Base-by-base conservation (phyloP, 1,284 basidiomycete species). In the Jaminaea rosea region DNA sequence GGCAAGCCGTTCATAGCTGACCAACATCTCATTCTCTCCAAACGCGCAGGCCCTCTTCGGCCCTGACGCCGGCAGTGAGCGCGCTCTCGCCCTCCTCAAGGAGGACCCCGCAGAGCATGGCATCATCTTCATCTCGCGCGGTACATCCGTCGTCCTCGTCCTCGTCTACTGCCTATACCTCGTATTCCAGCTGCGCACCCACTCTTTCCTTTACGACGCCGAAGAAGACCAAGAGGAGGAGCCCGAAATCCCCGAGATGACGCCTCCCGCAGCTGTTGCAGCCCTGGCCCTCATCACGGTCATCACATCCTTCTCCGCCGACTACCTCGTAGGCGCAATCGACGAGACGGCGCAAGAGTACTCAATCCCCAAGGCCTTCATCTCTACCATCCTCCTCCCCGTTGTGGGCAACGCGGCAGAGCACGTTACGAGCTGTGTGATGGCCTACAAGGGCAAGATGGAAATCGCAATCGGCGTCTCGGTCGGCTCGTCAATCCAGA, bases 151-250 rank as follows among this genome's bases (percentile, higher is more conserved):
- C 36, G 73, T 93, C 46, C 78, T 97, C 17, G 79, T 97, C 8
- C 59, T 80, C 24, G 85, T 92, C 49, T 97, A 97, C 75, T 72
- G 85, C 36, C 82, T 82, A 24, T 96, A 89, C 59, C 72, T 75
- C 27, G 64, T 64, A 54, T 73, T 73, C 69, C 71, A 73, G 56
- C 59, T 73, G 45, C 62, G 60, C 45, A 60, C 69, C 27, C 71
- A 73, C 49, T 52, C 68, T 2, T 72, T 63, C 62, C 56, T 73
- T 8, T 73, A 62, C 54, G 69, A 67, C 39, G 64, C 59, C 13
- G 51, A 56, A 4, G 59, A 59, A 42, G 53, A 62, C 9, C 53
- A 50, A 17, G 55, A 49, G 8, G 60, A 63, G 13, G 67, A 70
- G 21, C 59, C 62, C 9, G 71, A 73, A 47, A 48, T 58, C 34